Conservation (phyloP, 2,329 filamentous ascomycete species). For the Trichoderma pleuroti region DNA sequence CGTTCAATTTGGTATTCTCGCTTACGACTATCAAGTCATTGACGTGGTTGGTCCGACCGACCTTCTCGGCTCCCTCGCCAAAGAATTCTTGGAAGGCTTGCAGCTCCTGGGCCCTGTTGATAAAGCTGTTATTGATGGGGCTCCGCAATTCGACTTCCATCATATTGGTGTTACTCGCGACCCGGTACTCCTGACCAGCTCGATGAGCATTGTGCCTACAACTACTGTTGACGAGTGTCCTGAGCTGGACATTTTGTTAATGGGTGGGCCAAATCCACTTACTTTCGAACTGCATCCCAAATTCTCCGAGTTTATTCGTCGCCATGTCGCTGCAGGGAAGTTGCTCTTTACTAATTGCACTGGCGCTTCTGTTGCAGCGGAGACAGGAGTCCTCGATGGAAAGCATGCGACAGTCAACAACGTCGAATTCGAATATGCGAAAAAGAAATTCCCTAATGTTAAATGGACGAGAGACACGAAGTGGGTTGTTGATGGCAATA, state of each 20-base stretch:
- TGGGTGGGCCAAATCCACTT: constrained; percentile 32
- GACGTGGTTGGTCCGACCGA: constrained; percentile 33
- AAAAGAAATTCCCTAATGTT: constrained; percentile 36
- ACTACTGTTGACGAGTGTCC: constrained; percentile 34
- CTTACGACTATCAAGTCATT: constrained; percentile 34
- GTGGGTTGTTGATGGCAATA: constrained; percentile 44
- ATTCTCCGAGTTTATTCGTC: constrained; percentile 32
- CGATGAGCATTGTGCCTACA: constrained; percentile 28
- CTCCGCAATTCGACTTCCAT: constrained; percentile 33
- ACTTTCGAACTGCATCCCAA: constrained; percentile 30
- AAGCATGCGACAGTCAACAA: constrained; percentile 43
- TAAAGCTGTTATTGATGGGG: constrained; percentile 23
- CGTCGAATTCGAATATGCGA: constrained; percentile 28
- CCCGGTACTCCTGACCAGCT: constrained; percentile 25
- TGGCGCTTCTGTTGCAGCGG: constrained; percentile 31
- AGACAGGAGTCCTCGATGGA: constrained; percentile 40
- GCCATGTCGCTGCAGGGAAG: constrained; percentile 36
- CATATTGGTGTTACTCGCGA: constrained; percentile 34
- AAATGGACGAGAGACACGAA: constrained; percentile 43
- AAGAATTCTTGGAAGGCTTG: constrained; percentile 19
- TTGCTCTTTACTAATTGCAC: constrained; percentile 38
- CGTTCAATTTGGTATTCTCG: constrained; percentile 28
- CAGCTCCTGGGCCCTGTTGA: constrained; percentile 22
- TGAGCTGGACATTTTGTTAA: constrained; percentile 36
- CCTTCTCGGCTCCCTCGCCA: constrained; percentile 29